phyloP scores from a whole-genome alignment of 352 stramenopile species.

The Phytopythium ostracodes region DNA sequence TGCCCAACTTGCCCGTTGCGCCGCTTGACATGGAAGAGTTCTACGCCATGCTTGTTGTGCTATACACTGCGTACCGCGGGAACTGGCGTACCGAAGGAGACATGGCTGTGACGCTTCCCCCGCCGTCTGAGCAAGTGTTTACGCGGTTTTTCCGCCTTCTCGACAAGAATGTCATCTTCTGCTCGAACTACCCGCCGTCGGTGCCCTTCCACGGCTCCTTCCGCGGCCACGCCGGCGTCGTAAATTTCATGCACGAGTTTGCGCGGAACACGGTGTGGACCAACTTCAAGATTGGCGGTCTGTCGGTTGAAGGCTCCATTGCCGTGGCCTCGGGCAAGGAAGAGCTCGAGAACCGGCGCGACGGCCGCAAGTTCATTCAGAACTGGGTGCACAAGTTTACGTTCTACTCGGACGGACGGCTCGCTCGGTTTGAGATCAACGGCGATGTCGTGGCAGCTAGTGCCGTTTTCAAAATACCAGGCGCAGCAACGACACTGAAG shows the following conservation, averaged over 20 bases:
- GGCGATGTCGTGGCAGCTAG: constrained; percentile 83
- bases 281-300: constrained; percentile 83
- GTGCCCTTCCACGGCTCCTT: constrained; percentile 86
- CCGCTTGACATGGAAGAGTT: constrained; percentile 88
- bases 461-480: constrained; percentile 84
- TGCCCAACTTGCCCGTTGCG: constrained; percentile 71
- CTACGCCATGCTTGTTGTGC: constrained; percentile 85
- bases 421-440: constrained; percentile 87
- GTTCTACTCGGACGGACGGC: constrained; percentile 78
- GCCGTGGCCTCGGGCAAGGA: constrained; percentile 83
- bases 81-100: constrained; percentile 84
- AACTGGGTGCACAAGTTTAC: constrained; percentile 91
- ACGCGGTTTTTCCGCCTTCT: constrained; percentile 84
- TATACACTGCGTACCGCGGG: constrained; percentile 75
- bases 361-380: constrained; percentile 81
- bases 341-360: constrained; percentile 82
- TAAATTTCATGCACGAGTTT: constrained; percentile 81
- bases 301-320: constrained; percentile 81
- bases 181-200: constrained; percentile 84
- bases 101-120: constrained; percentile 85
- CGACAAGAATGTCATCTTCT: constrained; percentile 86
- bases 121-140: constrained; percentile 83
- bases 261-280: constrained; percentile 76
- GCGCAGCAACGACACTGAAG: constrained; percentile 79
- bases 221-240: constrained; percentile 62